Evolutionary conservation across 225 moss, liverwort and hornwort genomes (phyloP).

Genomic region (Polytrichum commune): DNA sequence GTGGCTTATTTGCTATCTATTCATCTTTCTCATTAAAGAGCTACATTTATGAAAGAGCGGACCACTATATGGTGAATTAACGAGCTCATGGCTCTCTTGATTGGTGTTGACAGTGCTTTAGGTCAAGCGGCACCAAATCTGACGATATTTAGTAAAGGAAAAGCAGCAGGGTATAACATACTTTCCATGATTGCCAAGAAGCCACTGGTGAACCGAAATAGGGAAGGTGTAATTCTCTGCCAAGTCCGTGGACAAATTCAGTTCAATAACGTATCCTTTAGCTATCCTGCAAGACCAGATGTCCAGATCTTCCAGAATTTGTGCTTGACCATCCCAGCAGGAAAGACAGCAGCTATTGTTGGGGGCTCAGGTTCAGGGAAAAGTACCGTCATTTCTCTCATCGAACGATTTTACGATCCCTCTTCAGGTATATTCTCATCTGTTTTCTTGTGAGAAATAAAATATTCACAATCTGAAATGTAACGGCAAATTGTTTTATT

Average conservation of each 20-base stretch:
- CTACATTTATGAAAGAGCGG: too few relatives aligned
- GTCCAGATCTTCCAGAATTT: conserved; percentile 61
- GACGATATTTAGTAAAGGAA: conserved; percentile 62
- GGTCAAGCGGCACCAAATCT: conserved; percentile 71
- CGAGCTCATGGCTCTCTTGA: conserved; percentile 13
- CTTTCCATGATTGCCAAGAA: conserved; percentile 58
- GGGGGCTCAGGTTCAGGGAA: conserved; percentile 82
- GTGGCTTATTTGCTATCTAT: too few relatives aligned
- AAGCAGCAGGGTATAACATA: conserved; percentile 68
- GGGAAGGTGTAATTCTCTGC: conserved; percentile 45
- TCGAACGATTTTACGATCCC: conserved; percentile 79
- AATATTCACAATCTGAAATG: too few relatives aligned
- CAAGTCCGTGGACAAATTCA: conserved; percentile 72
- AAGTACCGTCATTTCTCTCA: conserved; percentile 67
- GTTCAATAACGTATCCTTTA: conserved; percentile 58
- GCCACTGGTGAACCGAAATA: conserved; percentile 35
- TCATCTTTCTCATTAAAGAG: too few relatives aligned
- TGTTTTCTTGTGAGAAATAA: too few relatives aligned
- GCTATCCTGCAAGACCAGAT: conserved; percentile 62
- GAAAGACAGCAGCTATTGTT: conserved; percentile 71
- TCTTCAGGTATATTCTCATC: conserved; percentile 45
- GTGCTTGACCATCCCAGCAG: conserved; percentile 67
- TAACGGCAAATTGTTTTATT: background rate
- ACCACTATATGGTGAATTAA: background rate
- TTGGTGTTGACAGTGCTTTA: conserved; percentile 54